These are phyloP conservation scores for Barnettozyma populi DNA, from an alignment of 805 yeast species.

Conservation along the genomic window DNA sequence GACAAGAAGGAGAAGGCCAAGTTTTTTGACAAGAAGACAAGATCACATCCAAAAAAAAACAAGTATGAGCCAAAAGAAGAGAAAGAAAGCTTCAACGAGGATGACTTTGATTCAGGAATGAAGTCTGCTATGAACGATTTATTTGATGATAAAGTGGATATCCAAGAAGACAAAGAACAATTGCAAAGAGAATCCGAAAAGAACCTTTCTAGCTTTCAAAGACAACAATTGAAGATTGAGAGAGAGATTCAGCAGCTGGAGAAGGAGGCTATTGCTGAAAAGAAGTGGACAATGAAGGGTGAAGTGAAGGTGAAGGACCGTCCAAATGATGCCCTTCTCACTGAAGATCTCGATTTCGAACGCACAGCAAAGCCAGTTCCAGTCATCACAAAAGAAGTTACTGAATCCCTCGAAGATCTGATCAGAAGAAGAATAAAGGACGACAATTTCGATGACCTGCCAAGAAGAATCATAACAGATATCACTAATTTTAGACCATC, in stretches of 20 bases:
- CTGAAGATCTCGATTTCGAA: conserved; percentile 83
- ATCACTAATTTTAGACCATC: conserved; percentile 56
- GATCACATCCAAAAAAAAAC: conserved; percentile 5
- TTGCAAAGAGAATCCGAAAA: conserved; percentile 23
- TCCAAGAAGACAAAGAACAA: conserved; percentile 18
- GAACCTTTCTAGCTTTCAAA: conserved; percentile 70
- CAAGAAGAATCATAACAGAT: conserved; percentile 64
- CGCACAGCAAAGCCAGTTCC: conserved; percentile 95
- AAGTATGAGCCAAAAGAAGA: conserved; percentile 37
- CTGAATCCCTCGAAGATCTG: conserved; percentile 83
- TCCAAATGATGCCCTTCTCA: conserved; percentile 77
- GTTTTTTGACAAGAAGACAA: conserved; percentile 1
- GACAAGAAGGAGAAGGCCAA: conserved; percentile 27
- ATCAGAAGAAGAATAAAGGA: conserved; percentile 76
- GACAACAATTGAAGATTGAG: conserved; percentile 71
- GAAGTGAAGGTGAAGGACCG: conserved; percentile 80
- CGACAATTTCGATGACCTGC: conserved; percentile 78
- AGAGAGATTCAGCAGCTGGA: conserved; percentile 76
- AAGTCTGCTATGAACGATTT: conserved; percentile 40
- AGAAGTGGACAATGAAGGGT: conserved; percentile 93
- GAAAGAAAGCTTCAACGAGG: conserved; percentile 49
- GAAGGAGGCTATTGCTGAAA: conserved; percentile 82
- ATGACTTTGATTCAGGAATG: conserved; percentile 57
- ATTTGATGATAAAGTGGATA: conserved; percentile 42
- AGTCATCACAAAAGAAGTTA: conserved; percentile 81